phyloP scores from a whole-genome alignment of 768 basidiomycete species.

The Lentinula raphanica region DNA sequence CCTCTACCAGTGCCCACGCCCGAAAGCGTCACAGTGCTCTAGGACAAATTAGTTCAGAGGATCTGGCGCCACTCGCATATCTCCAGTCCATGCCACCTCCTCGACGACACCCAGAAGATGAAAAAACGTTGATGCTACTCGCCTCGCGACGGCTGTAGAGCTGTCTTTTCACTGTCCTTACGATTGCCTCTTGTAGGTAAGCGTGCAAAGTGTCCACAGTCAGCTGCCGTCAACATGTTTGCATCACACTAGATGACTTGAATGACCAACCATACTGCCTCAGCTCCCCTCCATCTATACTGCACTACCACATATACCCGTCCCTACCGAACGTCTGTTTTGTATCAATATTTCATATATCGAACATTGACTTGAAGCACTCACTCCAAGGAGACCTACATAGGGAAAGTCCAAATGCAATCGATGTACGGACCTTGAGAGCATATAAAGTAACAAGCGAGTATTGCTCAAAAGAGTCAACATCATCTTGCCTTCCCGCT shows the following conservation, averaged over 20 bases:
- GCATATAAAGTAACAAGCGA: too few relatives aligned
- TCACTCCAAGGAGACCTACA: background rate
- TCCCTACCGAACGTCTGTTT: background rate
- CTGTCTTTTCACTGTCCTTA: slow-evolving; percentile 26
- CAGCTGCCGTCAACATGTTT: too few relatives aligned
- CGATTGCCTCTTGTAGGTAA: slow-evolving; percentile 11
- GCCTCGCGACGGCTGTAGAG: background rate
- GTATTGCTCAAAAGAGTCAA: too few relatives aligned
- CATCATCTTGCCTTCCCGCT: too few relatives aligned
- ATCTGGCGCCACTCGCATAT: slow-evolving; percentile 65
- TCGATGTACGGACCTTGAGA: background rate
- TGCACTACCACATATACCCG: background rate
- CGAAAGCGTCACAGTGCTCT: background rate
- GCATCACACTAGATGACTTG: too few relatives aligned
- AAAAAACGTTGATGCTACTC: slow-evolving; percentile 41
- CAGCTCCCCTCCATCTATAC: background rate
- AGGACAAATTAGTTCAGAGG: slow-evolving; percentile 13
- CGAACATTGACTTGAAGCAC: background rate
- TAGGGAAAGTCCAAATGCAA: background rate
- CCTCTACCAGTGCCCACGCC: background rate
- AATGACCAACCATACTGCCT: background rate
- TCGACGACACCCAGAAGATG: slow-evolving; percentile 65
- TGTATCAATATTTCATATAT: background rate
- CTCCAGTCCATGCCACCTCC: slow-evolving; percentile 58
- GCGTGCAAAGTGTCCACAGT: too few relatives aligned